Evolutionary conservation across 148 eudicot genomes (phyloP).

Genomic region (Chenopodium quinoa): DNA sequence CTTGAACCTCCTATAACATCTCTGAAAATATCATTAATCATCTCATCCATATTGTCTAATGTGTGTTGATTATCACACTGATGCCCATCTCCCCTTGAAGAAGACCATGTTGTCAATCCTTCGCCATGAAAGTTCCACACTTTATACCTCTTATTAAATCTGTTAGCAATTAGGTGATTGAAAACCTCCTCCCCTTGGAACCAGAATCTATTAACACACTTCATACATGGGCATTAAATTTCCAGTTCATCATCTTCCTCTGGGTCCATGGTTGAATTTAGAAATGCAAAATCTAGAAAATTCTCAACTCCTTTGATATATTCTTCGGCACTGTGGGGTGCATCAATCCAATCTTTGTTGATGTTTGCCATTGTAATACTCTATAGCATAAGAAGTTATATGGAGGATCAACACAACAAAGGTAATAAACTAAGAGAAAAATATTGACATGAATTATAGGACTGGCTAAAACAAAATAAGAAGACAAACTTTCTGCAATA

Average conservation of each 20-base stretch:
- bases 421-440: too few relatives aligned
- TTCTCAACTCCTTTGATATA: background rate
- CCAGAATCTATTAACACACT: conserved; percentile 8
- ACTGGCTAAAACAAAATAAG: too few relatives aligned
- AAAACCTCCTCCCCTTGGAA: background rate
- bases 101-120: conserved; percentile 1
- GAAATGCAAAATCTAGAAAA: conserved; percentile 6
- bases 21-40: conserved; percentile 1
- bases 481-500: too few relatives aligned
- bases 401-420: too few relatives aligned
- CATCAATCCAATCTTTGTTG: conserved; percentile 14
- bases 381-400: too few relatives aligned
- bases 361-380: background rate
- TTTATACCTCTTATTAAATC: background rate
- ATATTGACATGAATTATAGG: too few relatives aligned
- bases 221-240: conserved; percentile 12
- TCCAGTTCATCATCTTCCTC: conserved; percentile 7
- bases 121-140: conserved; percentile 17
- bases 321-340: conserved; percentile 1
- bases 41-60: conserved; percentile 1
- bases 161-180: conserved; percentile 6
- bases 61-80: background rate
- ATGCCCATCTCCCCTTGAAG: background rate
- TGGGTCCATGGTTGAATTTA: background rate
- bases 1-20: background rate